A percentile compares a stretch with the other conserved stretches of the same genome.
These are phyloP conservation scores for Thelephora terrestris DNA, from an alignment of 1,284 basidiomycete species.

Conservation along the genomic window DNA sequence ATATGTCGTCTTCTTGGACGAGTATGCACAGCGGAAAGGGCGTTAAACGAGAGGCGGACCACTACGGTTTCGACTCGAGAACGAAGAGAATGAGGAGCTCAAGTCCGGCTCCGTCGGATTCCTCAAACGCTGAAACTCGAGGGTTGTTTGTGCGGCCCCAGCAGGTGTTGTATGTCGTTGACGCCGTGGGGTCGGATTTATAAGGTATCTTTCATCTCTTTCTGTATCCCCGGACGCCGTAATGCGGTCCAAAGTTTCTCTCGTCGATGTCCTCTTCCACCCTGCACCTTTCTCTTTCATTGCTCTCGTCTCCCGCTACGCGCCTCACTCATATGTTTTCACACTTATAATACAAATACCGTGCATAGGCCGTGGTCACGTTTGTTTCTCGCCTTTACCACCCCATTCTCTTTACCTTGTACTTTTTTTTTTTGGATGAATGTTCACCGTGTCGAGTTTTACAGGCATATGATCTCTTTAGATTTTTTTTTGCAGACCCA, in stretches of 20 bases:
- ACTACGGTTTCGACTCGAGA: slow-evolving; percentile 40
- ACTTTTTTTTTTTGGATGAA: too few species aligned
- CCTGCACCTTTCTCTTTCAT: neutral
- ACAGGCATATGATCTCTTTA: too few species aligned
- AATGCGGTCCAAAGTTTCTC: neutral
- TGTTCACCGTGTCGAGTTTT: too few species aligned
- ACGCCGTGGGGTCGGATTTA: slow-evolving; percentile 46
- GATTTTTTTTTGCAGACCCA: too few species aligned
- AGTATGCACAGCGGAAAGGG: slow-evolving; percentile 17
- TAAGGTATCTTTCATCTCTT: slow-evolving; percentile 7
- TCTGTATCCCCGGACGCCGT: neutral
- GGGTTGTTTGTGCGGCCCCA: slow-evolving; percentile 73
- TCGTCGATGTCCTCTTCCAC: neutral
- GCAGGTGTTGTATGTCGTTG: slow-evolving; percentile 74
- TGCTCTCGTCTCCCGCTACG: too few species aligned
- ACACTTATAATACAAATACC: too few species aligned
- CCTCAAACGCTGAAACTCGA: slow-evolving; percentile 50
- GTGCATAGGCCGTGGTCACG: too few species aligned
- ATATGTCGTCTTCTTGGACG: slow-evolving; percentile 15
- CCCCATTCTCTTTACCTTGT: too few species aligned
- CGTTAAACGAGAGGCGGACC: slow-evolving; percentile 60
- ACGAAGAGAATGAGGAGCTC: slow-evolving; percentile 61
- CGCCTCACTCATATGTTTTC: too few species aligned
- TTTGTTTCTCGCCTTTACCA: too few species aligned
- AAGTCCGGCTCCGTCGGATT: slow-evolving; percentile 58